phyloP scores from a whole-genome alignment of 2,329 filamentous ascomycete species.

The Pleomassaria siparia region DNA sequence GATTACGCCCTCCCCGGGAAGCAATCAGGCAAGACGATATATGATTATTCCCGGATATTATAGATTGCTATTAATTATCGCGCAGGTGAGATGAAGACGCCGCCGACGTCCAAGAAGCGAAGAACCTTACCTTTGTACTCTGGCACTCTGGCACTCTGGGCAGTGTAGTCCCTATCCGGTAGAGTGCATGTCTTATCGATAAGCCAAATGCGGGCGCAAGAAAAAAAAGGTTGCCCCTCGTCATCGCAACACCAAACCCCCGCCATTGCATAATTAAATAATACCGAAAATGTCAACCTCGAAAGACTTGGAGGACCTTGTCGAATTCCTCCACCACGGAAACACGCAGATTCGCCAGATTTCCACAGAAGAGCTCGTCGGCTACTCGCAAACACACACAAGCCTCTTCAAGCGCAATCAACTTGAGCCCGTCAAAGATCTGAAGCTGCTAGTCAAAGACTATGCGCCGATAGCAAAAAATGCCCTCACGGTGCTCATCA shows the following conservation, averaged over 20 bases:
- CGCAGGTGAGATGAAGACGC: too few relatives aligned
- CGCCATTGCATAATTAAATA: too few relatives aligned
- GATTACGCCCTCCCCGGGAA: constrained; percentile 1
- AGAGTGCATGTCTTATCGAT: too few relatives aligned
- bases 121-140: too few relatives aligned
- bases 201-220: constrained; percentile 28
- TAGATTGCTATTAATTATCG: background rate
- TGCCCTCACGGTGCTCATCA: constrained; percentile 87
- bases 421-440: constrained; percentile 76
- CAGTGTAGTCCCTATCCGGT: too few relatives aligned
- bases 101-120: too few relatives aligned
- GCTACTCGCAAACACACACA: constrained; percentile 75
- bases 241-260: constrained; percentile 23
- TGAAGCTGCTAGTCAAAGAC: constrained; percentile 85
- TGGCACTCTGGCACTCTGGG: too few relatives aligned
- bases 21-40: background rate
- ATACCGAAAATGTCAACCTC: constrained; percentile 40
- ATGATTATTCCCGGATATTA: background rate
- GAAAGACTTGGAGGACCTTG: constrained; percentile 62
- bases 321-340: constrained; percentile 89
- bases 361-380: constrained; percentile 85
- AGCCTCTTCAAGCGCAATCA: constrained; percentile 81
- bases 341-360: constrained; percentile 83
- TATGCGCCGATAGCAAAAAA: constrained; percentile 90
- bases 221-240: constrained; percentile 33